Conservation (phyloP, 225 moss, liverwort and hornwort species). For the Sphagnum contortum region DNA sequence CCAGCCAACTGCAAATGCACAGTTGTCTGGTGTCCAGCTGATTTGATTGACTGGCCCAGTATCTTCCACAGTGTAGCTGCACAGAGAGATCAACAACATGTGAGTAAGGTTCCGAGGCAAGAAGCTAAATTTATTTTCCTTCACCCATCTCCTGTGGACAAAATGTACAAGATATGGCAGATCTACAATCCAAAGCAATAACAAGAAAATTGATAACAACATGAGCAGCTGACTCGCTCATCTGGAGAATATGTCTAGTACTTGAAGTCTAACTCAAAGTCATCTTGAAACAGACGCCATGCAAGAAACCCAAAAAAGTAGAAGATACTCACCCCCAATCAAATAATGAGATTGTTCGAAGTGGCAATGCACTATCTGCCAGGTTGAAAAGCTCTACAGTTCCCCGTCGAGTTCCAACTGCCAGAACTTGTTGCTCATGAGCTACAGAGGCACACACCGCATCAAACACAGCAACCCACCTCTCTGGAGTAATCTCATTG, state of each 20-base stretch:
- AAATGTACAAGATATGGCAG: neutral
- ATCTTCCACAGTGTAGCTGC: conserved; percentile 92
- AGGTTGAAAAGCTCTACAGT: conserved; percentile 90
- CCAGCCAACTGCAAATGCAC: conserved; percentile 95
- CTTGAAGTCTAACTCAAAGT: no score
- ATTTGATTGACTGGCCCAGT: conserved; percentile 92
- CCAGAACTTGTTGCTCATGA: conserved; percentile 79
- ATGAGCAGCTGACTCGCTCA: no score
- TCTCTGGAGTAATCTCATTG: conserved; percentile 72
- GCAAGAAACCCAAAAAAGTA: neutral
- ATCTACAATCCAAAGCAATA: neutral
- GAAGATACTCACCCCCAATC: conserved; percentile 75
- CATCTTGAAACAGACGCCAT: no score
- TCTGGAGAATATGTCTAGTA: no score
- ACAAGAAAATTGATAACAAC: no score
- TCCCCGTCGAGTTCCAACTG: conserved; percentile 87
- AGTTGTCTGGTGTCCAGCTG: conserved; percentile 91
- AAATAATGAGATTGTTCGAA: conserved; percentile 87
- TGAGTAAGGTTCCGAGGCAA: neutral
- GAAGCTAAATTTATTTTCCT: neutral
- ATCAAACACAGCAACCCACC: conserved; percentile 90
- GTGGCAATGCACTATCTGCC: conserved; percentile 74
- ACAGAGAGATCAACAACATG: neutral
- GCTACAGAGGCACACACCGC: conserved; percentile 90
- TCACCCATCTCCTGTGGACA: no score